These are phyloP conservation scores for Mycena albidolilacea DNA, from an alignment of 768 basidiomycete genomes.

Conservation along the genomic window DNA sequence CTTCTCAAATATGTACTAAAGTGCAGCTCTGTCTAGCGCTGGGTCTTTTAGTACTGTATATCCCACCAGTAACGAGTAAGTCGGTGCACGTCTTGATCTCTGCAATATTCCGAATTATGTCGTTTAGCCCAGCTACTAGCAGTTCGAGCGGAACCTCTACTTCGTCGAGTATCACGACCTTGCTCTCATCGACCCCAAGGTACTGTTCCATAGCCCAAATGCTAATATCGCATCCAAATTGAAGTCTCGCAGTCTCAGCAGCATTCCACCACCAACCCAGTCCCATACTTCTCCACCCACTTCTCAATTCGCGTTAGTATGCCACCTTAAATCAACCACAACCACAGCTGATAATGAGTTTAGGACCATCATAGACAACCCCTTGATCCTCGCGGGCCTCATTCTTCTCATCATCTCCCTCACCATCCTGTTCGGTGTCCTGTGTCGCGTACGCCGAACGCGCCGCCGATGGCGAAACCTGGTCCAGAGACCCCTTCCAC, in stretches of 20 bases:
- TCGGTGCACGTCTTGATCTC: not conserved
- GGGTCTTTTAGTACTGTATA: slow-evolving; percentile 9
- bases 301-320: slow-evolving; percentile 18
- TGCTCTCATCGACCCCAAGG: not conserved
- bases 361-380: slow-evolving; percentile 10
- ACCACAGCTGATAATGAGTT: not conserved
- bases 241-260: not conserved
- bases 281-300: not conserved
- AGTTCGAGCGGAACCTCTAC: not conserved
- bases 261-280: not conserved
- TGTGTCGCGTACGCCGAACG: not conserved
- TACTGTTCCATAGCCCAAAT: not conserved
- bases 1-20: not conserved
- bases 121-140: not conserved
- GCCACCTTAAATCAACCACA: not conserved
- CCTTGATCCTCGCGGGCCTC: slow-evolving; percentile 16
- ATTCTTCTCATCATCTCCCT: slow-evolving; percentile 11
- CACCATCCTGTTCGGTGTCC: slow-evolving; percentile 10
- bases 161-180: not conserved
- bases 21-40: not conserved
- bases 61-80: slow-evolving; percentile 16
- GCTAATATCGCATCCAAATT: not conserved
- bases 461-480: not conserved
- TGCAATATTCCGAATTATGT: not conserved
- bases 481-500: not conserved